These are phyloP conservation scores for Xylariales sp. DNA, from an alignment of 2,329 filamentous ascomycete species.

Conservation along the genomic window DNA sequence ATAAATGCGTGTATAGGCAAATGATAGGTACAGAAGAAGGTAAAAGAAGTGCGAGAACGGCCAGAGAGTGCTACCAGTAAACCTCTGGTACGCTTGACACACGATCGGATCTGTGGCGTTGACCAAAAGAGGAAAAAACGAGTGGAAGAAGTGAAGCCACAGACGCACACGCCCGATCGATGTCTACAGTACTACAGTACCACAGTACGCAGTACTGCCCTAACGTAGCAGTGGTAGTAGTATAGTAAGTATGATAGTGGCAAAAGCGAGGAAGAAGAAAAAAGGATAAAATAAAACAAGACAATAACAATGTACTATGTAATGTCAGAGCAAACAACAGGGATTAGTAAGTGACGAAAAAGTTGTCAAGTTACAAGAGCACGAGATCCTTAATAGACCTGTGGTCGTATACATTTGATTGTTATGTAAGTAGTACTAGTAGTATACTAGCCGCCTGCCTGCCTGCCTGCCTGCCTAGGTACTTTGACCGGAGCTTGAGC, in stretches of 20 bases:
- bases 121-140: conserved; percentile 30
- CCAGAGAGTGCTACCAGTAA: conserved; percentile 9
- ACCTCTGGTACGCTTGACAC: not conserved
- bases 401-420: too few relatives aligned
- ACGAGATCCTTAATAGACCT: not conserved
- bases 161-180: conserved; percentile 24
- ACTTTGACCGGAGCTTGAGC: not conserved
- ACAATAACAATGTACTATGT: not conserved
- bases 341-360: conserved; percentile 18
- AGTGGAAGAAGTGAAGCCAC: conserved; percentile 32
- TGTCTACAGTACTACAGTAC: conserved; percentile 6
- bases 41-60: not conserved
- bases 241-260: not conserved
- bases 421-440: too few relatives aligned
- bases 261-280: not conserved
- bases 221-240: not conserved
- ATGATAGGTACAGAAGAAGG: conserved; percentile 18
- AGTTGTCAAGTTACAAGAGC: conserved; percentile 7
- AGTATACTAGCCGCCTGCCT: not conserved
- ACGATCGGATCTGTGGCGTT: conserved; percentile 21
- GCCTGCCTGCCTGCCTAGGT: not conserved
- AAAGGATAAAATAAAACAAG: too few relatives aligned
- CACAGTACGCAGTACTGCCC: not conserved
- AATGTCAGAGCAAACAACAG: conserved; percentile 8
- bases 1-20: conserved; percentile 16